A percentile compares a stretch with the other conserved stretches of the same genome.
phyloP scores from a whole-genome alignment of 1,139 yeast species.

The Candida buenavistaensis region DNA sequence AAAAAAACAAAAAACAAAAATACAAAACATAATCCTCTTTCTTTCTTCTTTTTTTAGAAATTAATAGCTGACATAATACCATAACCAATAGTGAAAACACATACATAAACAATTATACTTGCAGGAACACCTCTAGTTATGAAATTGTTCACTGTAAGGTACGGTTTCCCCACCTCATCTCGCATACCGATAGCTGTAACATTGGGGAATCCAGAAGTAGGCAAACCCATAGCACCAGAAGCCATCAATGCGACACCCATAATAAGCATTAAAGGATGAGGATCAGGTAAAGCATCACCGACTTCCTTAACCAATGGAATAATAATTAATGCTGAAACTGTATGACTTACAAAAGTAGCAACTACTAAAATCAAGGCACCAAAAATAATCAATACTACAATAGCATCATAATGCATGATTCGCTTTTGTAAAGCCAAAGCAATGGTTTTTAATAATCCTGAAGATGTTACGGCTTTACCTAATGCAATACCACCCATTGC shows the following conservation, averaged over 20 bases:
- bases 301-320: conserved; percentile 87
- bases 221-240: conserved; percentile 93
- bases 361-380: conserved; percentile 76
- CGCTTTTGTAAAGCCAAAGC: conserved; percentile 66
- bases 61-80: conserved; percentile 62
- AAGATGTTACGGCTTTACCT: conserved; percentile 88
- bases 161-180: conserved; percentile 86
- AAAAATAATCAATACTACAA: conserved; percentile 69
- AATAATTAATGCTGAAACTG: conserved; percentile 91
- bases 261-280: conserved; percentile 72
- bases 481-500: conserved; percentile 97
- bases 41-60: conserved; percentile 25
- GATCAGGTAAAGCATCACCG: conserved; percentile 70
- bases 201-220: conserved; percentile 96
- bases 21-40: not conserved
- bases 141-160: conserved; percentile 78
- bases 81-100: conserved; percentile 79
- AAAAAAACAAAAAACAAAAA: not conserved
- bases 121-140: conserved; percentile 89
- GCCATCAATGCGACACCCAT: conserved; percentile 85
- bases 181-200: conserved; percentile 93
- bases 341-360: conserved; percentile 94
- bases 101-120: conserved; percentile 58
- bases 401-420: conserved; percentile 63
- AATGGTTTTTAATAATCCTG: conserved; percentile 78